Base-by-base conservation (phyloP, 1,139 yeast species). In the Yamadazyma diospyri region DNA sequence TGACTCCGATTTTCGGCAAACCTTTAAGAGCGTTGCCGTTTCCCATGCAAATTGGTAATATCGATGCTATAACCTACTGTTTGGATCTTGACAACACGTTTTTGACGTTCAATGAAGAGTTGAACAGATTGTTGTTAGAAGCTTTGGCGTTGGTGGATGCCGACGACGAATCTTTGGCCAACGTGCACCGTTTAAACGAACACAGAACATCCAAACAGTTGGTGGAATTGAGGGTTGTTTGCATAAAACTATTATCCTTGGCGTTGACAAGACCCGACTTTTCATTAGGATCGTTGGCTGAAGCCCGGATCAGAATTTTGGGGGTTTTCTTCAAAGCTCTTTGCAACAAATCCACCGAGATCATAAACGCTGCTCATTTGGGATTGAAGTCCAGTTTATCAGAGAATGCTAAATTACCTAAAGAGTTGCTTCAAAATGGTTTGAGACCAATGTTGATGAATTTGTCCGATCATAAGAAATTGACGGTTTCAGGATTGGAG, bases 11-110 rank as follows among this genome's bases (percentile, higher is more conserved):
- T 26, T 94, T 92, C 63, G 95, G 96, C 5, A 94, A 94, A 51
- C 99, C 99, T 1, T 63, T 94, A 39, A 72, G 99, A 41, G 98
- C 98, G 0, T 69, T 94, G 41, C 98, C 99, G 0, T 92, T 94
- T 63, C 94, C 97, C 3, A 92, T 89, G 96, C 98, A 94, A 61
- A 92, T 94, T 37, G 98, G 98, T 21, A 89, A 92, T 55, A 88
- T 94, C 40, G 98, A 92, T 59, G 98, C 97, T 1, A 86, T 94
- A 10, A 81, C 95, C 0, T 94, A 81, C 55, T 92, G 97, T 50
- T 64, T 94, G 40, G 78, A 82, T 2, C 68, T 92, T 31, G 92
- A 86, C 6, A 77, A 84, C 40, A 76, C 95, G 0, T 88, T 92
- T 47, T 64, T 92, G 46, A 81, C 83, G 7, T 89, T 87, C 53